phyloP scores from a whole-genome alignment of 2,329 filamentous ascomycete species.

The Peltaster fructicola region DNA sequence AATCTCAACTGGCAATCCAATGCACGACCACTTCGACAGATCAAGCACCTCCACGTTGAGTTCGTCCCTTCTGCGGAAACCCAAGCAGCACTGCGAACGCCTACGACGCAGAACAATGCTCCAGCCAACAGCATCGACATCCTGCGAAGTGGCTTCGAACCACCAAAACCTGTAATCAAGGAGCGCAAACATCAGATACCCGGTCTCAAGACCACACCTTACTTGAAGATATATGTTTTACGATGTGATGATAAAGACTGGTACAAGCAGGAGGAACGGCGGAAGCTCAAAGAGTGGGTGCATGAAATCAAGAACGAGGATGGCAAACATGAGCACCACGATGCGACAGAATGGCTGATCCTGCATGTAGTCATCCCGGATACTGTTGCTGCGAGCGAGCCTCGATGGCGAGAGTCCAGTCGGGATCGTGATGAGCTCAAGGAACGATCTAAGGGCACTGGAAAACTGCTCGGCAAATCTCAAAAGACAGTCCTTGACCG shows the following conservation, averaged over 20 bases:
- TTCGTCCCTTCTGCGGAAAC: constrained; percentile 40
- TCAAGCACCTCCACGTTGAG: constrained; percentile 80
- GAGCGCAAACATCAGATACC: constrained; percentile 84
- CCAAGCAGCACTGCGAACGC: constrained; percentile 9
- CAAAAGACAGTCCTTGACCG: constrained; percentile 79
- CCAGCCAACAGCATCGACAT: constrained; percentile 25
- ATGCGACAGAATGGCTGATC: constrained; percentile 91
- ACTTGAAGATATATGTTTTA: constrained; percentile 76
- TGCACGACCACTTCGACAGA: constrained; percentile 75
- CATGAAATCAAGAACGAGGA: constrained; percentile 52
- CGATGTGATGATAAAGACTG: constrained; percentile 90
- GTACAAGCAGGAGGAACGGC: constrained; percentile 66
- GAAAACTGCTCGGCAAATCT: constrained; percentile 60
- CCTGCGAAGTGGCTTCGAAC: constrained; percentile 17
- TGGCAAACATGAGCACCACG: constrained; percentile 73
- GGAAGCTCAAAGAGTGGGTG: constrained; percentile 79
- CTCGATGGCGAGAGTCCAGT: constrained; percentile 38
- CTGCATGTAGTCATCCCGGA: constrained; percentile 84
- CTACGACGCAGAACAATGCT: constrained; percentile 5
- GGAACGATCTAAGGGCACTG: constrained; percentile 47
- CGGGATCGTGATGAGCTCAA: constrained; percentile 35
- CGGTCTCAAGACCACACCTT: constrained; percentile 78
- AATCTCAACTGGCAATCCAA: constrained; percentile 97
- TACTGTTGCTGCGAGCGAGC: constrained; percentile 61
- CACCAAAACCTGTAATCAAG: constrained; percentile 19